Conservation (phyloP, 108 stramenopile species). For the Cafeteria roenbergensis region DNA sequence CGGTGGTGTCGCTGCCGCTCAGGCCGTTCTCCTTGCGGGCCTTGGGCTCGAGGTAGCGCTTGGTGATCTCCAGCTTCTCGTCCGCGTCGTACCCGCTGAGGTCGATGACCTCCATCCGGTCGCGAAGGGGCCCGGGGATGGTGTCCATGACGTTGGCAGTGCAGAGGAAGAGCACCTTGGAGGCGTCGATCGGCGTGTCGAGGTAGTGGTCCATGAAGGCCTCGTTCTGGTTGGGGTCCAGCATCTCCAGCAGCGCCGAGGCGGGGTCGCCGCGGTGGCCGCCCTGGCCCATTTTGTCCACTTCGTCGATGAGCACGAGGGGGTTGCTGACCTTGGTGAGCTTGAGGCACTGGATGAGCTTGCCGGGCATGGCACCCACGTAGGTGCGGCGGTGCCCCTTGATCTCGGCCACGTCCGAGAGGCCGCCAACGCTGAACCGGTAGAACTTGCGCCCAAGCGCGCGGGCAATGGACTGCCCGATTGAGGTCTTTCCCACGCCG, state of each 20-base stretch:
- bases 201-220: constrained; percentile 85
- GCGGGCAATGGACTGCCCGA: constrained; percentile 75
- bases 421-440: constrained; percentile 86
- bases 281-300: constrained; percentile 82
- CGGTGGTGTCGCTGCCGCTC: constrained; percentile 29
- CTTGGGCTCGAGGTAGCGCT: constrained; percentile 84
- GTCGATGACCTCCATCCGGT: constrained; percentile 92
- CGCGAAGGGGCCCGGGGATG: constrained; percentile 83
- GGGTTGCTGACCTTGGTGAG: constrained; percentile 66
- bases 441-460: constrained; percentile 81
- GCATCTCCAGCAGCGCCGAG: constrained; percentile 72
- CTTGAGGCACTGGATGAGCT: constrained; percentile 85
- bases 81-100: constrained; percentile 89
- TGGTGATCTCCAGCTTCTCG: constrained; percentile 87
- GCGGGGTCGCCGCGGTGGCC: constrained; percentile 78
- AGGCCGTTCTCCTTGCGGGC: constrained; percentile 72
- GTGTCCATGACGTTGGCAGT: constrained; percentile 81
- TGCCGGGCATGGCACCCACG: constrained; percentile 94
- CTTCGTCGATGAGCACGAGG: constrained; percentile 87
- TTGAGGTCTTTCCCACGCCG: constrained; percentile 68
- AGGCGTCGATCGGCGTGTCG: constrained; percentile 92
- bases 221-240: constrained; percentile 77
- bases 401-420: constrained; percentile 81
- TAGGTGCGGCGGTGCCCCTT: constrained; percentile 96
- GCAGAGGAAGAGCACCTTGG: constrained; percentile 88